Evolutionary conservation across 2,329 filamentous ascomycete genomes (phyloP), one percentile per base, ranked within the genome.

Genomic region (Fusarium sp.): DNA sequence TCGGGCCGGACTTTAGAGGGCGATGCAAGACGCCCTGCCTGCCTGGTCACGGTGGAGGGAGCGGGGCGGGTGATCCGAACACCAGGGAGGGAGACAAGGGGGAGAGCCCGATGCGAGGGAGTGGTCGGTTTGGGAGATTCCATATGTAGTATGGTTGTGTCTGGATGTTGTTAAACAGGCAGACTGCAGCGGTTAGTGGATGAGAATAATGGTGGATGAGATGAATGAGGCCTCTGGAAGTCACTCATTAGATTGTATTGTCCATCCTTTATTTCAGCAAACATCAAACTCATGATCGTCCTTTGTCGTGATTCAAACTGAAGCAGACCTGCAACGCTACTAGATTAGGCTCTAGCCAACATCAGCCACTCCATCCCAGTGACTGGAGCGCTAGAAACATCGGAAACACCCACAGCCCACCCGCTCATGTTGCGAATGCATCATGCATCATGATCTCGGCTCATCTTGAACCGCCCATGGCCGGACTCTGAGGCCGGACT

Each of bases 1-100:
- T 83, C 60, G 80, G 79, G 13, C 84, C 84, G 0, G 84, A 85
- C 62, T 85, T 79, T 54, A 78, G 84, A 69, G 83, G 82, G 50
- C 80, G 84, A 20, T 85, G 84, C 68, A 80, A 82, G 69, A 80
- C 77, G 57, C 83, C 83, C 1, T 84, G 83, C 56, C 73, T 74
- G 27, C 75, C 79, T 27, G 78, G 78, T 6, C 16, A 29, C 20
- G n/a, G 52, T 4, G 58, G 38, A 36, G 56, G 63, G 11, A 33
- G 54, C 27, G 63, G 63, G 8, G 63, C 31, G 25, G 63, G 54
- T 6, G 45, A 52, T 33, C 42, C 61, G 7, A 27, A 62, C 25
- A 36, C 7, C 27, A 52, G 22, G 5, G 50, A 47, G 6, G 52
- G 22, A 25, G 36, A 60, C 22, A 38, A 60, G n/a, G 47, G 16